These are phyloP conservation scores for Termitomyces bulborhizus DNA, from an alignment of 768 basidiomycete genomes.

Conservation along the genomic window DNA sequence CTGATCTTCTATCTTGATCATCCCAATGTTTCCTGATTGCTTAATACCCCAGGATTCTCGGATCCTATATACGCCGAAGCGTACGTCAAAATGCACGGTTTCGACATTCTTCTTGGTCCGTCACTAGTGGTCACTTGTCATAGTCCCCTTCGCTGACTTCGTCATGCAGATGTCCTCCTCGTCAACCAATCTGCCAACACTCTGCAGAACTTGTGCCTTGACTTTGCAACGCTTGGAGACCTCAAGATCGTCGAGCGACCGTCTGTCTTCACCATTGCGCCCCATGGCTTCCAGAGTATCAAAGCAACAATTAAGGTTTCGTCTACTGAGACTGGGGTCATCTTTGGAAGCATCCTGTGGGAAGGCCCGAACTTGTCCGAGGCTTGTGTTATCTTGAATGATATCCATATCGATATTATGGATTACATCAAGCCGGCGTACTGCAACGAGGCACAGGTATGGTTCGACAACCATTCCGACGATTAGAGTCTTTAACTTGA, in stretches of 20 bases:
- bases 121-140: not conserved
- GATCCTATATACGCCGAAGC: conserved; percentile 99
- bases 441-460: conserved; percentile 89
- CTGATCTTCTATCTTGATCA: not conserved
- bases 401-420: conserved; percentile 98
- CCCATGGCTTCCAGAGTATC: conserved; percentile 97
- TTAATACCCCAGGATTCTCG: conserved; percentile 66
- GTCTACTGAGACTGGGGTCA: conserved; percentile 97
- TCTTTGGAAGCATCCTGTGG: conserved; percentile 97
- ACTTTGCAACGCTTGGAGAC: conserved; percentile 96
- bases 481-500: not conserved
- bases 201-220: conserved; percentile 92
- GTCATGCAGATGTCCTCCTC: conserved; percentile 72
- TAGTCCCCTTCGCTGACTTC: not conserved
- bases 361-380: conserved; percentile 85
- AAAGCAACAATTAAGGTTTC: conserved; percentile 99
- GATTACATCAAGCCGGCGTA: conserved; percentile 96
- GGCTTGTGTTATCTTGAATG: conserved; percentile 89
- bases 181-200: conserved; percentile 96
- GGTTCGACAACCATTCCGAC: conserved; percentile 3
- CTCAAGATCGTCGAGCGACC: conserved; percentile 97
- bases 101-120: conserved; percentile 88
- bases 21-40: not conserved
- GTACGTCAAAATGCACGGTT: conserved; percentile 95
- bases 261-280: conserved; percentile 85